Percentiles rank a stretch among this genome's conserved stretches.
Conservation (phyloP, 2,329 filamentous ascomycete species). For the Alternaria burnsii region DNA sequence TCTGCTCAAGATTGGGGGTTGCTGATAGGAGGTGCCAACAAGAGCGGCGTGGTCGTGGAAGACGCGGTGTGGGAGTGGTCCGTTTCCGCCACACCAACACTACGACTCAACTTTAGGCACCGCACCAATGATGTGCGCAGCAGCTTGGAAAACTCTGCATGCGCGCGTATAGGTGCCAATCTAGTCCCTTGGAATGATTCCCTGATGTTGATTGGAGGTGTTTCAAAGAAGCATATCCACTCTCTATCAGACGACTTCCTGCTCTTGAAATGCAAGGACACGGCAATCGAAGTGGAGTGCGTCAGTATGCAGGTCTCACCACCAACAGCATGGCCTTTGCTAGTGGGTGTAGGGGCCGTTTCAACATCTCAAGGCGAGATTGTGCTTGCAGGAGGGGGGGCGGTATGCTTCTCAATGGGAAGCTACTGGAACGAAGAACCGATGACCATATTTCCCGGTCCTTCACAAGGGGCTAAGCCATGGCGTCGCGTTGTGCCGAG, state of each 20-base stretch:
- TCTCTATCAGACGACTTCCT: constrained; percentile 40
- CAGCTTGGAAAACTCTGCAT: constrained; percentile 31
- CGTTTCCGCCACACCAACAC: constrained; percentile 44
- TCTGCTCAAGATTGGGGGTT: constrained; percentile 64
- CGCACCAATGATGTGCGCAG: constrained; percentile 37
- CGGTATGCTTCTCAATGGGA: constrained; percentile 90
- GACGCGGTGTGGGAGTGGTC: constrained; percentile 72
- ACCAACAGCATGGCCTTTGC: constrained; percentile 65
- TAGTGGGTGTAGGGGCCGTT: constrained; percentile 72
- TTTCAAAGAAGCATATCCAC: constrained; percentile 47
- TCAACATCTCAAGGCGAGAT: constrained; percentile 60
- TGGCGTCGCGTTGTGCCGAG: constrained; percentile 27
- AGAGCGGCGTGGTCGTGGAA: constrained; percentile 68
- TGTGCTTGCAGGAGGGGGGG: constrained; percentile 78
- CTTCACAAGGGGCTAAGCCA: constrained; percentile 22
- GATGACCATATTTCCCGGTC: constrained; percentile 29
- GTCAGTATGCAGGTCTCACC: constrained; percentile 26
- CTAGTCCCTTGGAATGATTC: constrained; percentile 56
- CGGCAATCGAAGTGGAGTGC: constrained; percentile 29
- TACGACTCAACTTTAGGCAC: constrained; percentile 39
- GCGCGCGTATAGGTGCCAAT: constrained; percentile 62
- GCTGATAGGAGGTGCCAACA: constrained; percentile 74
- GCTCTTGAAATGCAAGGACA: constrained; percentile 30
- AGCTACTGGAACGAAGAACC: constrained; percentile 74
- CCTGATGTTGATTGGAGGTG: constrained; percentile 63